phyloP scores from a whole-genome alignment of 2,329 filamentous ascomycete species.

The Pseudocercospora musae region DNA sequence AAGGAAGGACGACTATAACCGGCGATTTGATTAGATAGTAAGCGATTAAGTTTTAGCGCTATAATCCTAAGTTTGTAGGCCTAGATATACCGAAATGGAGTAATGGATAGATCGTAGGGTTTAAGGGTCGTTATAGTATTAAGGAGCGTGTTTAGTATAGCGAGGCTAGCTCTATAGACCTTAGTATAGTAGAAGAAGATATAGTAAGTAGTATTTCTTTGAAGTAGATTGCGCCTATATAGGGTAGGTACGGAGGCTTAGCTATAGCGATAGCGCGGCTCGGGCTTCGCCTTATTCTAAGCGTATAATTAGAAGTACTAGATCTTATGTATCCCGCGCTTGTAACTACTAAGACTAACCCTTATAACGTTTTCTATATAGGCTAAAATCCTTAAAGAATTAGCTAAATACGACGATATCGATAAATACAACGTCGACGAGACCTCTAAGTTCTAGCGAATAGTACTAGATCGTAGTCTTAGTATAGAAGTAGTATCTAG shows the following conservation, averaged over 20 bases:
- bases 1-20: not conserved
- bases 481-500: no score
- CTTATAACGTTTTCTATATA: not conserved
- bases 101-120: conserved; percentile 1
- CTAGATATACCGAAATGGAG: not conserved
- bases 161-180: conserved; percentile 3
- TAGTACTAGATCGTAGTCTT: not conserved
- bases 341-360: no score
- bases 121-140: conserved; percentile 1
- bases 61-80: not conserved
- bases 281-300: not conserved
- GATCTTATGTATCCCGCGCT: not conserved
- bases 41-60: not conserved
- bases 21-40: not conserved
- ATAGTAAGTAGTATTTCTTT: not conserved
- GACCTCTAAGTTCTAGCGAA: not conserved
- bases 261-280: not conserved
- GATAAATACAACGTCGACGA: not conserved
- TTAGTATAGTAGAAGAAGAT: not conserved
- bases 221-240: not conserved
- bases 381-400: not conserved
- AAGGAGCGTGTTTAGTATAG: conserved; percentile 2
- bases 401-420: not conserved
- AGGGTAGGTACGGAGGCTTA: not conserved
- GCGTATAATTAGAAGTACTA: not conserved